Conservation (phyloP, 2,329 filamentous ascomycete species). For the Clonostachys chloroleuca region DNA sequence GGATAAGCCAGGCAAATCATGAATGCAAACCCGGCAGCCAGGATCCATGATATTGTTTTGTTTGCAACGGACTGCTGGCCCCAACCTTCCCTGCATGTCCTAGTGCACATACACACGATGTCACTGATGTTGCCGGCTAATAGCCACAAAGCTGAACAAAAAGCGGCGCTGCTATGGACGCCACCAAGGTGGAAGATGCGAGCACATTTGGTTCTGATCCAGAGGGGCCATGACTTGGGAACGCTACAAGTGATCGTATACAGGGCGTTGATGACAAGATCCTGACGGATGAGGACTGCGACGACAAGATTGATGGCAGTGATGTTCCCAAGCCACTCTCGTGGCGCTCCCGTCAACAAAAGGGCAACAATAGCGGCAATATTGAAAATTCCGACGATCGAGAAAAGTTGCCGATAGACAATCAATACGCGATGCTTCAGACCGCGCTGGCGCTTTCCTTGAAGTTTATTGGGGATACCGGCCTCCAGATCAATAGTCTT, state of each 20-base stretch:
- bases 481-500: conserved; percentile 9
- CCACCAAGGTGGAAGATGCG: conserved; percentile 40
- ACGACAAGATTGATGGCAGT: conserved; percentile 36
- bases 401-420: conserved; percentile 44
- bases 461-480: conserved; percentile 22
- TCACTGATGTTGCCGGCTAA: conserved; percentile 19
- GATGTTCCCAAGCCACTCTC: conserved; percentile 25
- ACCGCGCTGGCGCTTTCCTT: conserved; percentile 17
- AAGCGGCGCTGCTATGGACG: conserved; percentile 34
- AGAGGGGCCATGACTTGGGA: conserved; percentile 31
- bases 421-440: conserved; percentile 29
- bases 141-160: conserved; percentile 33
- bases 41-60: conserved; percentile 45
- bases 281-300: conserved; percentile 40
- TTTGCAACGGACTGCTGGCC: conserved; percentile 28
- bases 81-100: conserved; percentile 13
- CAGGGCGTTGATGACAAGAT: conserved; percentile 40
- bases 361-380: conserved; percentile 29
- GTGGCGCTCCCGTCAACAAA: conserved; percentile 19
- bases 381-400: conserved; percentile 32
- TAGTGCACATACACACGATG: conserved; percentile 9
- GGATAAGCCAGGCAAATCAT: conserved; percentile 59
- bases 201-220: conserved; percentile 30
- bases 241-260: conserved; percentile 32
- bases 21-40: conserved; percentile 45